Percentiles rank a stretch among this genome's conserved stretches.
phyloP scores from a whole-genome alignment of 257 asterid genomes.

The Gardenia jasminoides region DNA sequence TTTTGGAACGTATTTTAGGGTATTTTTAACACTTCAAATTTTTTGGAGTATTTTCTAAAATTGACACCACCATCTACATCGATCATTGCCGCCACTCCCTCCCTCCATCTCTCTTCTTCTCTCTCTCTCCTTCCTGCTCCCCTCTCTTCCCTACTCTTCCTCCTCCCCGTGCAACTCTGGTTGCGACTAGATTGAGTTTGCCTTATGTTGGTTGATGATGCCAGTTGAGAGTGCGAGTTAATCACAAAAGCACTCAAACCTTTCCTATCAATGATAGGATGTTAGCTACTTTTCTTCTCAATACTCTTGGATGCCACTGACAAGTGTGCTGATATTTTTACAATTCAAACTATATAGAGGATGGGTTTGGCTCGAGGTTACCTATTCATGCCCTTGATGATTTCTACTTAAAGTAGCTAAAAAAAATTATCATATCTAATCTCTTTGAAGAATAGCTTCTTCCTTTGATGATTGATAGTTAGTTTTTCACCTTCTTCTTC shows the following conservation, averaged over 20 bases:
- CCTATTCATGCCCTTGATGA: slow-evolving; percentile 16
- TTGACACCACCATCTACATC: too few species aligned
- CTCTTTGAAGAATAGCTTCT: slow-evolving; percentile 2
- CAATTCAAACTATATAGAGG: slow-evolving; percentile 11
- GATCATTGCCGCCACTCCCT: too few species aligned
- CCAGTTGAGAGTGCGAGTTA: slow-evolving; percentile 25
- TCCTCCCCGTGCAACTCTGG: too few species aligned
- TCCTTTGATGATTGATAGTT: slow-evolving; percentile 16
- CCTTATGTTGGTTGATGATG: slow-evolving; percentile 30
- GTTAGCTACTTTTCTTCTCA: slow-evolving; percentile 25
- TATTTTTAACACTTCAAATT: too few species aligned
- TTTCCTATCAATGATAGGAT: slow-evolving; percentile 22
- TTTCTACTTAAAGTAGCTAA: slow-evolving; percentile 15
- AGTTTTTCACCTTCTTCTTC: slow-evolving; percentile 28
- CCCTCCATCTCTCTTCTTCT: too few species aligned
- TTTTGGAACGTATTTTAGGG: too few species aligned
- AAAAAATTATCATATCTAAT: slow-evolving; percentile 8
- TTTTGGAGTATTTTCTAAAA: too few species aligned
- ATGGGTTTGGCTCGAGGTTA: slow-evolving; percentile 4
- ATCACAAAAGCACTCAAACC: slow-evolving; percentile 24
- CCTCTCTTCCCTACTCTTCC: too few species aligned
- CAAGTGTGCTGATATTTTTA: slow-evolving; percentile 7
- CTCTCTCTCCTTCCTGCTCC: too few species aligned
- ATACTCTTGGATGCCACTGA: slow-evolving; percentile 20
- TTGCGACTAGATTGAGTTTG: slow-evolving; percentile 13